Evolutionary conservation across 495 filamentous ascomycete genomes (phyloP), one percentile per base, ranked within the genome.

Genomic region (Cryomyces minteri): DNA sequence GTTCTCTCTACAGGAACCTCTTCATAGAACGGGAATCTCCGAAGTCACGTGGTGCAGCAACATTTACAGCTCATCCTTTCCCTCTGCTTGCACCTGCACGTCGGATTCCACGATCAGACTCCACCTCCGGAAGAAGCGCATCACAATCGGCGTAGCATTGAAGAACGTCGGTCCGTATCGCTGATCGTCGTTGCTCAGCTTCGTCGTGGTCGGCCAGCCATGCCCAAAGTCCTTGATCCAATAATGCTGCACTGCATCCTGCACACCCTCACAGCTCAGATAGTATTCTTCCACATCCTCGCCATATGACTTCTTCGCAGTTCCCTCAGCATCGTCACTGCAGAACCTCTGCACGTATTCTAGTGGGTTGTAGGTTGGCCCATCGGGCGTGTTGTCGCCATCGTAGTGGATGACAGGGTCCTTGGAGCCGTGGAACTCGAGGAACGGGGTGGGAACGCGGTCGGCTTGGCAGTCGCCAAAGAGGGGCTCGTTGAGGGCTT

Each of bases 381-480:
- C 48, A 4, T 31, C 49, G 6, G 30, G 31, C 5, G 40, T 41
- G 45, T 45, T 48, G 42, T 48, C 25, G 4, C 50, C 48, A 11
- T 6, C 43, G 30, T 54, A 54, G 4, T 12, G 18, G 38, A 54
- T 36, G 8, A 43, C 43, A 5, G 28, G 31, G 45, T 55, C 51
- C 5, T 0, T 41, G 12, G 31, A 4, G 25, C 52, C 51, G 37
- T 55, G 51, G 4, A 43, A n/a, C 42, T 54, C 51, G 25, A 55
- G 11, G 32, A 53, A 46, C 6, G 51, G 41, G 7, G 30, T 25
- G 30, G 43, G 43, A n/a, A 41, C 43, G 9, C 49, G 29, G 31
- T 45, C 49, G 5, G 45, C 7, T 14, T 14, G 9, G 34, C 34
- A 38, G 25, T 31, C 30, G 14, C 11, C 18, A 4, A 40, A 46